These are phyloP conservation scores for Malassezia japonica DNA, from an alignment of 1,284 basidiomycete species.

Conservation along the genomic window DNA sequence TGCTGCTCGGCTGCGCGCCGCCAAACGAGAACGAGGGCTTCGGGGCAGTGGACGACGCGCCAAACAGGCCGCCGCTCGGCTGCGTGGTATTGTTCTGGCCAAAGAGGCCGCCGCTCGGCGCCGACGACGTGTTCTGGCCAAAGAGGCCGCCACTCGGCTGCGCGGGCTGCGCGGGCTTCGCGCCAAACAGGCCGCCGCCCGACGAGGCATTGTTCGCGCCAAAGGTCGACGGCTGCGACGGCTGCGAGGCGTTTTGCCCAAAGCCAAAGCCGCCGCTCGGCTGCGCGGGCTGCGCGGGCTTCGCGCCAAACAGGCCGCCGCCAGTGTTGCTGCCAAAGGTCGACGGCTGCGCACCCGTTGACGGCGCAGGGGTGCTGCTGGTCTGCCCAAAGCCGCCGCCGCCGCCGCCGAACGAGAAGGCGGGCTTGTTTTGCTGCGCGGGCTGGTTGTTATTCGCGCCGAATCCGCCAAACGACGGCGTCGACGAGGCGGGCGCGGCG, in stretches of 20 bases:
- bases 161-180: slow-evolving; percentile 36
- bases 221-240: slow-evolving; percentile 16
- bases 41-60: neutral
- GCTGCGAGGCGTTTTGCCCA: slow-evolving; percentile 2
- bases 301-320: slow-evolving; percentile 41
- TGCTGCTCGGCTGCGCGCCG: slow-evolving; percentile 16
- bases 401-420: slow-evolving; percentile 33
- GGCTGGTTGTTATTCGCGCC: slow-evolving; percentile 14
- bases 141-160: slow-evolving; percentile 48
- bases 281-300: slow-evolving; percentile 24
- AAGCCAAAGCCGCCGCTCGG: slow-evolving; percentile 18
- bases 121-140: slow-evolving; percentile 17
- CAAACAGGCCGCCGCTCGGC: slow-evolving; percentile 32
- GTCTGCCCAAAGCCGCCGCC: neutral
- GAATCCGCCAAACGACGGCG: slow-evolving; percentile 31
- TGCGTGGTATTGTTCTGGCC: slow-evolving; percentile 21
- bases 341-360: too few relatives aligned
- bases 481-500: slow-evolving; percentile 21
- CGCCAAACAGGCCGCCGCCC: slow-evolving; percentile 35
- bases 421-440: slow-evolving; percentile 30
- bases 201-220: neutral
- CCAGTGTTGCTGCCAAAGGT: slow-evolving; percentile 39
- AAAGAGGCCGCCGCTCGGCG: slow-evolving; percentile 40
- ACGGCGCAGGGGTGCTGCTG: slow-evolving; percentile 19
- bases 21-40: slow-evolving; percentile 33